Evolutionary conservation across 352 stramenopile genomes (phyloP), one percentile per base, ranked within the genome.

Genomic region (Pythium sukuiense): DNA sequence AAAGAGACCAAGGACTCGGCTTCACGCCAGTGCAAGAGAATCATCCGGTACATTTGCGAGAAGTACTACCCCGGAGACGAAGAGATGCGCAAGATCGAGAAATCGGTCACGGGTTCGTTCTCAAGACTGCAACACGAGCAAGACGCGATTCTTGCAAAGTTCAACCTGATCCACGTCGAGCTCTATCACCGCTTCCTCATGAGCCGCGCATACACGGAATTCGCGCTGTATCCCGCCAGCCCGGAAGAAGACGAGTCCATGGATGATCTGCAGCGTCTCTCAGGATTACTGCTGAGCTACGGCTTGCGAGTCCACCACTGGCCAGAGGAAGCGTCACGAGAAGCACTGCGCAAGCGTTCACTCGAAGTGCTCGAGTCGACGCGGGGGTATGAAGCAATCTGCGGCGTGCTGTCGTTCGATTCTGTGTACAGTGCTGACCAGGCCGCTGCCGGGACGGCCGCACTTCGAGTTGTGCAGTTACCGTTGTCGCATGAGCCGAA

Each of bases 131-230:
- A 93, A 67, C 76, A 80, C 1, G 85, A 95, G 60, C 87, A 95
- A 80, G 87, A 95, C 55, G 73, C 74, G 1, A 95, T 95, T 59
- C 67, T 95, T 33, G 79, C 83, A 33, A 93, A 92, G 65, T 93
- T 95, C 71, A 89, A 78, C 32, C 71, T 92, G n/a, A 93, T 93
- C 59, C 85, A 95, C 53, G 61, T 92, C 26, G 87, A 95, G 67
- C 65, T 95, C 11, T 95, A 94, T 69, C 86, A 93, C 57, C 85
- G 87, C 2, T 95, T 95, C 54, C 65, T 95, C 20, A 91, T 85
- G 26, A 95, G 87, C 43, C 84, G 83, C 30, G 87, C 87, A 12
- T 94, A 93, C 55, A 86, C 84, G 6, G 87, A 94, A 58, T 95
- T 95, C 70, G 75, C 85, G 16, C 67, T 95, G n/a, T 95, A 95